Percentiles rank a stretch among this genome's conserved stretches.
Conservation (phyloP, 768 basidiomycete species). For the Calocybe gangraenosa region DNA sequence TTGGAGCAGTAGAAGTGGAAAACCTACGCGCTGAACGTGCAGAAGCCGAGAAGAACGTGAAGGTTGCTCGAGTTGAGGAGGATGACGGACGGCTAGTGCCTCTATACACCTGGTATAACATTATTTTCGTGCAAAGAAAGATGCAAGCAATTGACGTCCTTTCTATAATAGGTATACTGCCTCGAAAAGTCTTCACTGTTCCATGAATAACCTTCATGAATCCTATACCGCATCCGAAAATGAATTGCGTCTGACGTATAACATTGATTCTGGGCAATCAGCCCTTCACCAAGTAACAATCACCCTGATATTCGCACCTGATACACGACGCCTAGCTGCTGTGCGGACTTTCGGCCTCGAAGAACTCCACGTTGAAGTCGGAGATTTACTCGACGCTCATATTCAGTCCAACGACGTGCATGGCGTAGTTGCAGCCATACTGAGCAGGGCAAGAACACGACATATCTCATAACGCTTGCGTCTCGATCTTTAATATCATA, state of each 20-base stretch:
- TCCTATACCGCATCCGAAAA: slow-evolving; percentile 66
- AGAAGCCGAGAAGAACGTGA: slow-evolving; percentile 68
- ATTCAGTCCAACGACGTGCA: slow-evolving; percentile 62
- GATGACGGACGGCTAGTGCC: slow-evolving; percentile 63
- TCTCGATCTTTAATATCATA: background rate
- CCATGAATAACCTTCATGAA: slow-evolving; percentile 55
- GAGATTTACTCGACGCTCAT: slow-evolving; percentile 58
- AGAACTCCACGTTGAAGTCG: slow-evolving; percentile 48
- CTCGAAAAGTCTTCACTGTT: slow-evolving; percentile 60
- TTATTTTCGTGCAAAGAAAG: background rate
- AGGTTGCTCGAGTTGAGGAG: slow-evolving; percentile 50
- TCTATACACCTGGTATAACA: slow-evolving; percentile 65
- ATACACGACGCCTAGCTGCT: slow-evolving; percentile 60
- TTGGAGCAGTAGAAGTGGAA: slow-evolving; percentile 51
- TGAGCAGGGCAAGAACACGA: slow-evolving; percentile 39
- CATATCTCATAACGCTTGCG: background rate
- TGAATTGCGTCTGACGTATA: slow-evolving; percentile 71
- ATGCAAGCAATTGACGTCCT: too few relatives aligned
- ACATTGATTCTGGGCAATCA: slow-evolving; percentile 28
- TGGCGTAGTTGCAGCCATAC: slow-evolving; percentile 57
- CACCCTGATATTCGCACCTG: slow-evolving; percentile 63
- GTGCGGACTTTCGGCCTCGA: slow-evolving; percentile 52
- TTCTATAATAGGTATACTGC: slow-evolving; percentile 67
- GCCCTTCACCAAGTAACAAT: slow-evolving; percentile 40
- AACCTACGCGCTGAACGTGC: slow-evolving; percentile 54